Base-by-base conservation (phyloP, 352 stramenopile species). In the Aphanomyces astaci region DNA sequence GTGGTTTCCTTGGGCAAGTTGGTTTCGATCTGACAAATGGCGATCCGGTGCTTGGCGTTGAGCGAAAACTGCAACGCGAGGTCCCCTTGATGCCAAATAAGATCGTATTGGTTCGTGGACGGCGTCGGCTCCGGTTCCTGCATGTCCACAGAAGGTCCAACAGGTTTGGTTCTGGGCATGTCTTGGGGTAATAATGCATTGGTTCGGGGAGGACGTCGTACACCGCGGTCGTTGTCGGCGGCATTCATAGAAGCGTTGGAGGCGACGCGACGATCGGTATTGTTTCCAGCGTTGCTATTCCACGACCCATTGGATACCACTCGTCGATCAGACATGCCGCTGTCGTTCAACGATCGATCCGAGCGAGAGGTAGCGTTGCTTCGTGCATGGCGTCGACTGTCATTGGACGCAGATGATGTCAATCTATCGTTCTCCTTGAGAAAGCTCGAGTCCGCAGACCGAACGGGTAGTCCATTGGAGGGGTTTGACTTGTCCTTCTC, bases 61-160 rank as follows among this genome's bases (percentile, higher is more conserved):
- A 51, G 49, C 13, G 39, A 28, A 22, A 68, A 49, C 51, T 51
- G 39, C 10, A 68, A 19, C 7, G 43, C 62, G 15, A 68, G 43
- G 19, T 32, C 22, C 19, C 49, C 62, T 43, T 52, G 62, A 33
- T 68, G 62, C 62, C 62, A 68, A 53, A 68, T 68, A n/a, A 68
- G 46, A 36, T 68, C 62, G 33, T 68, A 68, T 24, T 68, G 56
- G 4, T 15, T 22, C 24, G 56, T 49, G 1, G 54, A 46, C n/a
- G 54, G 25, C n/a, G 56, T 52, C 19, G 56, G 36, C 27, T 49
- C 56, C 7, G 51, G 51, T 51, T 64, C 56, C 55, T 64, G 56
- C 1, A 64, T 54, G 27, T 59, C 51, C 36, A 43, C 36, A 43
- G 36, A 15, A 43, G 7, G 36, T 7, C 36, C 36, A 1, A 0